These are phyloP conservation scores for Soucietia sequanensis DNA, from an alignment of 805 yeast genomes.

Conservation along the genomic window DNA sequence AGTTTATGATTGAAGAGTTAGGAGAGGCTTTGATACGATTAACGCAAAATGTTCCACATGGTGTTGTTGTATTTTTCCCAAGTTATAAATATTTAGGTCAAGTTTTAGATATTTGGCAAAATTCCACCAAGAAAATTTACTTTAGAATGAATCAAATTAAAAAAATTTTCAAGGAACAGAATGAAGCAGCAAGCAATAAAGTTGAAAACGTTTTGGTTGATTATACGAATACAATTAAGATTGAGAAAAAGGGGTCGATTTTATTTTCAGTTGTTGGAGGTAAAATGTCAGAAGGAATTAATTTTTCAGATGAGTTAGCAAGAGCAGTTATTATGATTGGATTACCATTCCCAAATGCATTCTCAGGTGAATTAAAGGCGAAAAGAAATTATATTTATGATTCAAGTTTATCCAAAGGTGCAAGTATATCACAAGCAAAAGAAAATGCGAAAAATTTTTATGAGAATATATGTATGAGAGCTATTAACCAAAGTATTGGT, in stretches of 20 bases:
- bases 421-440: conserved; percentile 44
- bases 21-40: conserved; percentile 51
- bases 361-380: conserved; percentile 78
- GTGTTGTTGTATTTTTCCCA: conserved; percentile 81
- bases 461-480: conserved; percentile 85
- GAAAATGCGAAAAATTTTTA: conserved; percentile 56
- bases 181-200: conserved; percentile 24
- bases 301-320: conserved; percentile 84
- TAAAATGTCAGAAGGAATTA: conserved; percentile 88
- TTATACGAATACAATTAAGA: conserved; percentile 45
- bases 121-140: conserved; percentile 34
- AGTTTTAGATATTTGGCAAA: conserved; percentile 59
- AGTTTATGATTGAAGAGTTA: conserved; percentile 43
- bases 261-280: conserved; percentile 90
- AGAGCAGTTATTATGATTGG: conserved; percentile 86
- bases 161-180: conserved; percentile 56
- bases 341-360: conserved; percentile 82
- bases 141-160: conserved; percentile 39
- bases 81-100: conserved; percentile 70
- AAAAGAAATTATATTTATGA: conserved; percentile 63
- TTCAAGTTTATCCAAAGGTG: conserved; percentile 48
- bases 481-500: conserved; percentile 90
- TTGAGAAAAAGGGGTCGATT: conserved; percentile 53
- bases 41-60: conserved; percentile 55
- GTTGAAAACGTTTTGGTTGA: conserved; percentile 48